Evolutionary conservation across 371 early-diverging fungal species (phyloP), one percentile per base, ranked within the genome.

Genomic region (Mortierella sp.): DNA sequence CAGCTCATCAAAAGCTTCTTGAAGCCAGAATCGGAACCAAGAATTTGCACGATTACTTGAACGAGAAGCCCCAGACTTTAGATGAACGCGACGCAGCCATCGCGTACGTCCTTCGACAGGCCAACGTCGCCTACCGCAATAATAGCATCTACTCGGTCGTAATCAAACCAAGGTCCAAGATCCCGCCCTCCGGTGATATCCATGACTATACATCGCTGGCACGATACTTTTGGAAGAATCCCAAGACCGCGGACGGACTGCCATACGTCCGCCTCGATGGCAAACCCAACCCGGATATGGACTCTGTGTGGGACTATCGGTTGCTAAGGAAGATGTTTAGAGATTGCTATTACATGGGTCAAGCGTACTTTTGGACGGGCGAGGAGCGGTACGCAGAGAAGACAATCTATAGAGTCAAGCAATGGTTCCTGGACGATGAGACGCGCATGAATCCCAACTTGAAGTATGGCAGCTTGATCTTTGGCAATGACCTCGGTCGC

Each of bases 181-280:
- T 57, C 11, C 50, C 80, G 11, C 84, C 84, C 0, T 81, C 81
- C 3, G 72, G 71, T 30, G 75, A 83, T 56, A 64, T 73, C 8
- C 85, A 84, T 51, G 83, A 84, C 43, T 84, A 79, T 50, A 66
- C 67, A 17, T 81, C 82, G 12, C 62, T 83, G 51, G 80, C 85
- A 15, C 51, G 76, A 15, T 80, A 83, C 69, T 84, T 56, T 53
- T 82, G 82, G 83, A 75, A 64, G 21, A 79, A 81, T 52, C 72
- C 76, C 34, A 57, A 69, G 4, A 69, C 67, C 1, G 24, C 51
- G 2, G 53, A 66, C 23, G 81, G 81, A 6, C 44, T 82, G 15
- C 84, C 83, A 9, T 84, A 83, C 47, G 56, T 78, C 9, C 78
- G 80, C 7, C 37, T 47, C 12, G 81, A 79, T 52, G 83, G 82